Base-by-base conservation (phyloP, 768 basidiomycete species). In the Mycena kentingensis region DNA sequence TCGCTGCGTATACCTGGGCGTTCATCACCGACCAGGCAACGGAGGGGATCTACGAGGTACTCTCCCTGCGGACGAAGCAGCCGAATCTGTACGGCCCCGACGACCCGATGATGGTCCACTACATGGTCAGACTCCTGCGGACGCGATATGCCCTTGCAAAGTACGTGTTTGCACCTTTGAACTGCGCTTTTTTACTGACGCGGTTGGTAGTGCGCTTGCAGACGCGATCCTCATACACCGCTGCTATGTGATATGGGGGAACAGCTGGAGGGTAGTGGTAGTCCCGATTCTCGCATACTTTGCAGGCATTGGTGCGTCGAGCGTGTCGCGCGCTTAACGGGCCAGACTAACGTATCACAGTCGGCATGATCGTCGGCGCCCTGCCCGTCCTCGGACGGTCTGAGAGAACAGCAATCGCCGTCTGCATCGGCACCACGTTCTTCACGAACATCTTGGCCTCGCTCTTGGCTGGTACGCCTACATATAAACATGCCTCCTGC, bases 11-110 rank as follows among this genome's bases (percentile, higher is more conserved):
- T 25, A 15, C 52, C 26, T 53, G 46, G 52, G 51, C 51, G n/a
- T 46, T 46, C 44, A 52, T 52, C 25, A 52, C 51, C 3, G 51
- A 52, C 22, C 12, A 18, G 12, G 51, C 51, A 7, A 16, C 10
- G n/a, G 29, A 43, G 12, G 51, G n/a, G 15, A 52, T 52, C 19
- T 53, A 53, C 28, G 52, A 53, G 28, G 22, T 53, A 15, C 35
- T 53, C 18, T 47, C 52, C 4, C 43, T 53, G 46, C 15, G 21
- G 22, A 46, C 45, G 18, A 35, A 45, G 13, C 19, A 26, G n/a
- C 45, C 52, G 4, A 25, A 22, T 12, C 48, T 53, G 28, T 53
- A 47, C 46, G 35, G 37, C 15, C 45, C 46, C 18, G 38, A 48
- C 27, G 52, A 53, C 34, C 52, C 52, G 29, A 16, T 28, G 27